Evolutionary conservation across 371 early-diverging fungal genomes (phyloP), one percentile per base, ranked within the genome.

Genomic region (Chytridium lagenaria): DNA sequence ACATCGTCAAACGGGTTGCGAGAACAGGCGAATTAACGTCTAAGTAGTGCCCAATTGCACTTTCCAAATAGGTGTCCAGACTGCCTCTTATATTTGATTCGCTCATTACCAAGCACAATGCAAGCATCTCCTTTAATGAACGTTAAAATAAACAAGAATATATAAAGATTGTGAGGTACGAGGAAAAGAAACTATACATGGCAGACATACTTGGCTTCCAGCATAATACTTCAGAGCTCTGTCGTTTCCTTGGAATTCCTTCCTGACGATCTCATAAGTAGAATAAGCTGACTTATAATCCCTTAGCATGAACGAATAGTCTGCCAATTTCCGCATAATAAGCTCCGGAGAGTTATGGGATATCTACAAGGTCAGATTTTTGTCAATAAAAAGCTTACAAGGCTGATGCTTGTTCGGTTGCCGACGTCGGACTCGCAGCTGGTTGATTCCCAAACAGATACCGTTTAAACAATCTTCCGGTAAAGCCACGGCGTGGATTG

Each of bases 271-370:
- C 70, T 96, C 96, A 71, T 97, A 98, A 1, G 93, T 91, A 0
- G 90, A 86, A 55, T 88, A 88, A 0, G 98, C 97, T 78, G 95
- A 92, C 69, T 89, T 88, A 81, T 92, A 97, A 77, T 97, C 97
- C 23, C 92, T 84, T 5, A 98, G 84, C 96, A 97, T 97, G 75
- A 98, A 97, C 1, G 96, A 92, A 83, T 89, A 97, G 81, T 97
- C 98, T 3, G 95, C 98, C 50, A 97, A 81, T 73, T 92, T 91
- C 12, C 98, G 90, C 89, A 97, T 88, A 71, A 93, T 91, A 0
- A 94, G 90, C 77, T 98, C 98, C 0, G 94, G 93, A 2, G 96
- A 89, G 39, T 86, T 86, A 80, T 91, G 85, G 1, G 57, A 40
- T 39, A 40, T n/a, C 5, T 28, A 31, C 22, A 2, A 51, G 68